A percentile compares a stretch with the other conserved stretches of the same genome.
phyloP scores from a whole-genome alignment of 2,329 filamentous ascomycete species.

The Hymenoscyphus infarciens region DNA sequence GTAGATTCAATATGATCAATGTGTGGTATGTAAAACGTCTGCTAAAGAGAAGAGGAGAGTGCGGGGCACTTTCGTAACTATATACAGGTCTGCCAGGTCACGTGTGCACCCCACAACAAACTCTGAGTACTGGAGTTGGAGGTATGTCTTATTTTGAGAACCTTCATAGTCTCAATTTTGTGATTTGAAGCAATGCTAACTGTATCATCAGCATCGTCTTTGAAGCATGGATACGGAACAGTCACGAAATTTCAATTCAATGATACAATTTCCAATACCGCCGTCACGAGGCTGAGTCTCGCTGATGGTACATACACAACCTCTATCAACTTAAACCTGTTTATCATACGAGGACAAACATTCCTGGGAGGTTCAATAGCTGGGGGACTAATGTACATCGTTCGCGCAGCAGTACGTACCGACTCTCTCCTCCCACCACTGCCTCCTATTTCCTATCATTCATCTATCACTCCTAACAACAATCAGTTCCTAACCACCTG shows the following conservation, averaged over 20 bases:
- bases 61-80: no score
- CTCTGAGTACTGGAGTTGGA: background rate
- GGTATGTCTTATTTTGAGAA: background rate
- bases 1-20: no score
- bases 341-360: background rate
- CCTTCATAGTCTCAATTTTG: background rate
- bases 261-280: background rate
- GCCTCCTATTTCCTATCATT: background rate
- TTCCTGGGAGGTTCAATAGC: background rate
- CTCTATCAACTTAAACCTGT: constrained; percentile 2
- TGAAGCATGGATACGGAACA: constrained; percentile 3
- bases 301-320: constrained; percentile 3
- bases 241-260: constrained; percentile 4
- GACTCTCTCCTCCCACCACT: background rate
- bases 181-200: background rate
- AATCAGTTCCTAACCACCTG: background rate
- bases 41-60: no score
- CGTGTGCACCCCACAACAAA: no score
- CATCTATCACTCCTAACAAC: no score
- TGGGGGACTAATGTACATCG: background rate
- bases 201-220: background rate
- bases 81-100: no score
- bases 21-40: no score
- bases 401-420: constrained; percentile 7
- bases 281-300: background rate